Evolutionary conservation across 2,329 filamentous ascomycete species (phyloP), one percentile per base, ranked within the genome.

Genomic region (Hypoxylon sp.): DNA sequence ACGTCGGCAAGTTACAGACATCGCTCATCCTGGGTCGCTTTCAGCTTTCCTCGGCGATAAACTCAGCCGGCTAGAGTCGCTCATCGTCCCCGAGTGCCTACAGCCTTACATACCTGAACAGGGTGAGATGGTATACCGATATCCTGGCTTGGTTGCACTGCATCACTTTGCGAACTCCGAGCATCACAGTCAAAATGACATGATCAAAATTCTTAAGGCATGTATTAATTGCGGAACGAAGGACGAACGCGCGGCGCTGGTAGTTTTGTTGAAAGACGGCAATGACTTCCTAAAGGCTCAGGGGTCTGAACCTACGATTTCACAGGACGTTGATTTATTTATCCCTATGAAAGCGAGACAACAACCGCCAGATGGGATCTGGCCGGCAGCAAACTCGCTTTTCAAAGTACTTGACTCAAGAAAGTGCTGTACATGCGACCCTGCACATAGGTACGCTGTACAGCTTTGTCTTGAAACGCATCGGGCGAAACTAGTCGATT

Each of bases 381-480:
- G 40, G 40, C 48, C 38, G 8, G 49, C 57, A 1, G 57, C 58
- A 24, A 50, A 49, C 14, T 54, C 32, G 2, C 38, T 61, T 8
- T 54, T 54, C 20, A 48, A 50, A 12, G 50, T 45, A 3, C 50
- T 61, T 12, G 50, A 46, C 14, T 45, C 50, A 4, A 53, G 51
- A 16, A 61, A 45, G 24, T 44, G 48, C 32, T 61, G 58, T 18
- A 24, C 50, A 22, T 61, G 58, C 18, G 12, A 52, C n/a, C 50
- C 50, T 8, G 20, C 38, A 0, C 58, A 55, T 49, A 38, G 32
- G 6, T 61, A 45, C 42, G 50, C 22, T 4, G 49, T 51, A 18
- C 48, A 51, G 42, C 58, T 61, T 40, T 61, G 38, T 28, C 50
- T 61, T n/a, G 50, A 51, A 36, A 61, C 58, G 3, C 48, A 61